phyloP scores from a whole-genome alignment of 2,329 filamentous ascomycete species.

The Decorospora gaudefroyi region DNA sequence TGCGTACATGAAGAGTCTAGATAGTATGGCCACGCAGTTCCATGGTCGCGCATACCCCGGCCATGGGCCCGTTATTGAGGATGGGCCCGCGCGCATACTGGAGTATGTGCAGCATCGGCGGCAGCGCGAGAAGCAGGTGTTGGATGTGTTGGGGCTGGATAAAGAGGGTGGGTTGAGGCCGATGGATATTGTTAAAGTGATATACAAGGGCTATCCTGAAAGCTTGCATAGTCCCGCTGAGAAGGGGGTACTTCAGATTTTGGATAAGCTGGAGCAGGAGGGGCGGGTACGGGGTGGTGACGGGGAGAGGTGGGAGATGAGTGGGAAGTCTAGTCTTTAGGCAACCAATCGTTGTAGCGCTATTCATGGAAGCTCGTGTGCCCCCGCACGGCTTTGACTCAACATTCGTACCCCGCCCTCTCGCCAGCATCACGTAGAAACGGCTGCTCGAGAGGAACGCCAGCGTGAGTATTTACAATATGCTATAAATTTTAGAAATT shows the following conservation, averaged over 20 bases:
- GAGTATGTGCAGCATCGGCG: constrained; percentile 85
- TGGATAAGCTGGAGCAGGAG: constrained; percentile 77
- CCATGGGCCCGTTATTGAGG: constrained; percentile 77
- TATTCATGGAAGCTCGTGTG: background rate
- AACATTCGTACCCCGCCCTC: too few species aligned
- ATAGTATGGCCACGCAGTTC: constrained; percentile 69
- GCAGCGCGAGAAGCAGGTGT: constrained; percentile 65
- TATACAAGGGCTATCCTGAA: constrained; percentile 80
- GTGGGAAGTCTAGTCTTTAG: constrained; percentile 41
- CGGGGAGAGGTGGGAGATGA: constrained; percentile 44
- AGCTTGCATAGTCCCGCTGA: constrained; percentile 76
- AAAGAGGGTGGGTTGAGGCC: constrained; percentile 62
- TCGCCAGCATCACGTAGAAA: too few species aligned
- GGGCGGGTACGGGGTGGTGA: constrained; percentile 61
- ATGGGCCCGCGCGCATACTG: constrained; percentile 70
- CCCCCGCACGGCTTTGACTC: too few species aligned
- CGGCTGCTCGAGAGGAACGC: too few species aligned
- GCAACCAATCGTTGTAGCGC: background rate
- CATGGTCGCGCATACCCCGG: constrained; percentile 78
- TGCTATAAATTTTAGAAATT: constrained; percentile 1
- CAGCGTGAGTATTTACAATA: too few species aligned
- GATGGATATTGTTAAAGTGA: constrained; percentile 83
- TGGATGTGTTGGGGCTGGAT: constrained; percentile 44
- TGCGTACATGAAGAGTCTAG: constrained; percentile 69
- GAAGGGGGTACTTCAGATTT: constrained; percentile 74